Evolutionary conservation across 139 green algal genomes (phyloP), one percentile per base, ranked within the genome.

Genomic region (Tetratostichococcus sp.): DNA sequence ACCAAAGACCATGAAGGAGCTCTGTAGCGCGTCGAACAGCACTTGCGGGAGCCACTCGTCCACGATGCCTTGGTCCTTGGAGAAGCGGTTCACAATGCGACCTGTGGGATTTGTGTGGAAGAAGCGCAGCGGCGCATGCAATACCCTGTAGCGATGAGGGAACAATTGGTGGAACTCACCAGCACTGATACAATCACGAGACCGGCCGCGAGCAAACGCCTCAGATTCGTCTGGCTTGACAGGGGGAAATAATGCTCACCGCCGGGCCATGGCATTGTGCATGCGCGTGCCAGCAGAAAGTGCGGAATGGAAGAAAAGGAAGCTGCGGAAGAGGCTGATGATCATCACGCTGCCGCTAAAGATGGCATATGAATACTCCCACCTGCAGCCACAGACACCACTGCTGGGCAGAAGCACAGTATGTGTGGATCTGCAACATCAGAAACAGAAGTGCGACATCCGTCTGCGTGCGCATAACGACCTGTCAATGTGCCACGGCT

Each of bases 71-170:
- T 89, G 85, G 79, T 97, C 92, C 70, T 92, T 94, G 39, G 71
- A 83, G 72, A 89, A 91, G 77, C 87, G 82, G 85, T 98, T 98
- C 50, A 98, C 79, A 42, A 98, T 82, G 71, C 95, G 87, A 16
- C 94, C 94, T 1, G 88, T 84, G 23, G 94, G 94, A 72, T 95
- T 95, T 71, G 89, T 95, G 87, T 98, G 90, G 81, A 98, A 98
- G 85, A 98, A 98, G 4, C 85, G 84, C 39, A 98, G 85, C 2
- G 94, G 94, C 0, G 90, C 84, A 1, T 89, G 83, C 76, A 98
- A 74, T 32, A 95, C 88, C 59, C 76, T 78, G 21, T 28, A 42
- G 39, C 11, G 39, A n/a, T n/a, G n/a, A n/a, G n/a, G n/a, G n/a
- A n/a, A n/a, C n/a, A n/a, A n/a, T n/a, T n/a, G n/a, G n/a, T n/a